A percentile compares a stretch with the other conserved stretches of the same genome.
These are phyloP conservation scores for Rhynchosporium agropyri DNA, from an alignment of 2,329 filamentous ascomycete genomes.

Conservation along the genomic window DNA sequence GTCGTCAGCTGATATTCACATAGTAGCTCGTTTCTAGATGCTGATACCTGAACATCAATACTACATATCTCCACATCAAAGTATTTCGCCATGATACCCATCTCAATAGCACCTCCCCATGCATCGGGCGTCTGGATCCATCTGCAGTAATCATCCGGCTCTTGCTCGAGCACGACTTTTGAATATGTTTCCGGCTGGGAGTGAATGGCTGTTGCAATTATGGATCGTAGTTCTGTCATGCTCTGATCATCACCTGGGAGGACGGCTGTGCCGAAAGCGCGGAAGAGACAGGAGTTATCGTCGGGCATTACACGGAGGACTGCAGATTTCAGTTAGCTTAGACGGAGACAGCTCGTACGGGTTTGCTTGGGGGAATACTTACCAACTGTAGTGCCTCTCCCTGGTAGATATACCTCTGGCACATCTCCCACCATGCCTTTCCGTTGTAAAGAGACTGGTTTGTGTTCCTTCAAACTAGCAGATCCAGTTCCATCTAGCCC, in stretches of 20 bases:
- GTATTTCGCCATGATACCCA: slow-evolving; percentile 80
- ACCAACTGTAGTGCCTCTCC: slow-evolving; percentile 57
- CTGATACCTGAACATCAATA: slow-evolving; percentile 68
- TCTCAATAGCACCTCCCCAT: slow-evolving; percentile 92
- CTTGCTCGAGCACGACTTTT: slow-evolving; percentile 72
- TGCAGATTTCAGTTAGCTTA: slow-evolving; percentile 34
- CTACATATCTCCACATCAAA: slow-evolving; percentile 86
- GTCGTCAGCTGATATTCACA: slow-evolving; percentile 31
- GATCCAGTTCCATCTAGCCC: slow-evolving; percentile 4
- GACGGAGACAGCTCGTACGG: neutral
- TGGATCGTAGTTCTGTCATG: slow-evolving; percentile 72
- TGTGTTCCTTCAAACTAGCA: slow-evolving; percentile 11
- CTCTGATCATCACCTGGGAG: slow-evolving; percentile 61
- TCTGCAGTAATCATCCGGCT: slow-evolving; percentile 73
- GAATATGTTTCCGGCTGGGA: slow-evolving; percentile 72
- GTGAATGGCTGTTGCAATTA: slow-evolving; percentile 80
- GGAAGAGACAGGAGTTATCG: slow-evolving; percentile 93
- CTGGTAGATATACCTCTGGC: slow-evolving; percentile 48
- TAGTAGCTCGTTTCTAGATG: too few species aligned
- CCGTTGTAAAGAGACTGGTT: slow-evolving; percentile 35
- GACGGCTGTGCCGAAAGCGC: slow-evolving; percentile 82
- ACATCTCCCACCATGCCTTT: slow-evolving; percentile 41
- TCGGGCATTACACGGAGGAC: slow-evolving; percentile 94
- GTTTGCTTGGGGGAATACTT: slow-evolving; percentile 38
- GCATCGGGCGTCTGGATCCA: slow-evolving; percentile 80